Evolutionary conservation across 805 yeast species (phyloP), one percentile per base, ranked within the genome.

Genomic region (Saccharomyces jurei): DNA sequence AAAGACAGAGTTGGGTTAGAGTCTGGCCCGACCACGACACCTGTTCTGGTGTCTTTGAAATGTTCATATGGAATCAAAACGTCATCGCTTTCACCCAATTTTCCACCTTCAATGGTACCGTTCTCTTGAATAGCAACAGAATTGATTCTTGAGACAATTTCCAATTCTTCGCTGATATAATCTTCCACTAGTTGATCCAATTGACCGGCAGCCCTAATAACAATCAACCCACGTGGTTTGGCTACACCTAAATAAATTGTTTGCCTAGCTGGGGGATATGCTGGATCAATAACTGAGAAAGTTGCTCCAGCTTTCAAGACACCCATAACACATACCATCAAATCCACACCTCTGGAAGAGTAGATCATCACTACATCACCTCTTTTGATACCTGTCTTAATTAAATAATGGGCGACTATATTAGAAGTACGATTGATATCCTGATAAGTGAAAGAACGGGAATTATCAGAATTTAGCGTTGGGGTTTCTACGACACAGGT

Each of bases 281-380:
- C 98, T 6, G 99, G 99, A 69, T 94, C 99, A 60, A 94, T 95
- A 25, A 94, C 99, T 9, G 97, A 91, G 70, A 94, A 94, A 0
- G 99, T 92, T 17, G 96, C 98, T 63, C 99, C 99, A 1, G 99
- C 98, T 74, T 94, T 94, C 69, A 94, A 80, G 22, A 90, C 96
- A 71, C 98, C 99, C 87, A 94, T 85, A 17, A 94, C 97, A 5
- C 98, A 95, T 47, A 95, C 89, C 82, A 94, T 89, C 58, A 94
- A 77, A 68, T 94, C 99, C 6, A 94, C 99, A 63, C 97, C 97
- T 72, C 99, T 83, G 66, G 92, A 89, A 27, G 99, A 97, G 68
- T 94, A 94, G 62, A 95, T 91, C 96, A 91, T 91, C 17, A 94
- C 98, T 17, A 94, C 89, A 69, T 94, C 98, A 54, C 98, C 99